phyloP scores from a whole-genome alignment of 306 rosid species.

The Ormosia emarginata region DNA sequence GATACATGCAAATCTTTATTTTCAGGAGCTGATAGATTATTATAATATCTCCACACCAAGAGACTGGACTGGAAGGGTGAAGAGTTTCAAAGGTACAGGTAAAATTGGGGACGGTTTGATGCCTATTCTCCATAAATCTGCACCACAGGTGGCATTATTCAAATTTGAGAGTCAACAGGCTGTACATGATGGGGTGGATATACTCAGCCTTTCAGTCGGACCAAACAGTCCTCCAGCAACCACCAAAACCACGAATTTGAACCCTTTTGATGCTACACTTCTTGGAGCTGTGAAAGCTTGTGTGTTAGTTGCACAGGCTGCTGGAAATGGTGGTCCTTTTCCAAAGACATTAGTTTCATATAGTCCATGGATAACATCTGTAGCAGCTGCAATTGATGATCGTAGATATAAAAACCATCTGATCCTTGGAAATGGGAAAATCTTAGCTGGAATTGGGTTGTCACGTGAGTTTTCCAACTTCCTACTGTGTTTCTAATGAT shows the following conservation, averaged over 20 bases:
- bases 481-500: neutral
- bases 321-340: slow-evolving; percentile 97
- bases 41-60: slow-evolving; percentile 82
- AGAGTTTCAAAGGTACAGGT: slow-evolving; percentile 71
- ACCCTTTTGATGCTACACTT: slow-evolving; percentile 98
- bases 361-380: slow-evolving; percentile 96
- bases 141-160: slow-evolving; percentile 65
- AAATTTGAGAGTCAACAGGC: slow-evolving; percentile 63
- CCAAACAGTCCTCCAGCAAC: slow-evolving; percentile 96
- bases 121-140: slow-evolving; percentile 89
- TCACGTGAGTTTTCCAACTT: slow-evolving; percentile 77
- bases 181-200: slow-evolving; percentile 95
- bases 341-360: slow-evolving; percentile 95
- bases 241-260: slow-evolving; percentile 80
- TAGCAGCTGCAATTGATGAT: slow-evolving; percentile 98
- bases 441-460: slow-evolving; percentile 83
- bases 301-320: slow-evolving; percentile 97
- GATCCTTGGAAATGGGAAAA: slow-evolving; percentile 83
- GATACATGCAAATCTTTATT: slow-evolving; percentile 28
- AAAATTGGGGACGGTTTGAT: slow-evolving; percentile 84
- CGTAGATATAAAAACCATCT: slow-evolving; percentile 96
- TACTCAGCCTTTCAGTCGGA: slow-evolving; percentile 96
- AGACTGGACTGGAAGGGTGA: slow-evolving; percentile 99
- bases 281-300: slow-evolving; percentile 99
- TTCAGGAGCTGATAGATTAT: slow-evolving; percentile 86